Evolutionary conservation across 371 early-diverging fungal genomes (phyloP).

Genomic region (Polyrhizophydium stewartii): DNA sequence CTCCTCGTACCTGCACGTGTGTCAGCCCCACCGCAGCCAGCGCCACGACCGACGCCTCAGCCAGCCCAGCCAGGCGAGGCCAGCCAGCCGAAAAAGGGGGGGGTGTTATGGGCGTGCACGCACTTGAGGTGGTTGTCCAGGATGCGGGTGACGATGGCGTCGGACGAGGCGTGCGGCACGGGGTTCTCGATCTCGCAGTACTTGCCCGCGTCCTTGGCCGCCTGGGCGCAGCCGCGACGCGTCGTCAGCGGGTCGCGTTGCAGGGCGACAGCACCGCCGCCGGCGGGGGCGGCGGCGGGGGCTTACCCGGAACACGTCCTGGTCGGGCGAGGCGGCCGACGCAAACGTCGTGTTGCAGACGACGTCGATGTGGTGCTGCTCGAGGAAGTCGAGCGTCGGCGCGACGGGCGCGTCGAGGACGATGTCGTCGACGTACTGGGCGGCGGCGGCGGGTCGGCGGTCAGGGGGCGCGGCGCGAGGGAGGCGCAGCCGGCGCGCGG

Average conservation of each 20-base stretch:
- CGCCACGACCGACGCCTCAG: neutral
- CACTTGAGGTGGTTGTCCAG: conserved; percentile 78
- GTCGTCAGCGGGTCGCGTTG: neutral
- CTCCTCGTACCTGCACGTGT: conserved; percentile 35
- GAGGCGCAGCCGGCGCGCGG: neutral
- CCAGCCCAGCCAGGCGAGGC: conserved; percentile 7
- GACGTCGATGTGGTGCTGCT: conserved; percentile 75
- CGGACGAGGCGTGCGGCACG: conserved; percentile 71
- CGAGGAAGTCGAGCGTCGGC: conserved; percentile 77
- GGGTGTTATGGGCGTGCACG: conserved; percentile 7
- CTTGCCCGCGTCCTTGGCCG: conserved; percentile 52
- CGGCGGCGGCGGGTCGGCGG: neutral
- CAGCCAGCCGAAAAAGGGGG: neutral
- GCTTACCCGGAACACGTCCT: conserved; percentile 74
- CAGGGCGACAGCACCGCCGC: neutral
- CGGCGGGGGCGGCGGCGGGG: too few relatives aligned
- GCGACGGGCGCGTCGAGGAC: conserved; percentile 87
- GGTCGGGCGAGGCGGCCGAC: conserved; percentile 62
- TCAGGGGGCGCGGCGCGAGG: too few relatives aligned
- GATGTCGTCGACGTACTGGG: conserved; percentile 82
- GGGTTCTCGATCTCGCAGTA: conserved; percentile 73
- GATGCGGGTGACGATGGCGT: conserved; percentile 81
- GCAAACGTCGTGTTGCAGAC: conserved; percentile 67
- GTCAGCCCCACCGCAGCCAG: too few relatives aligned
- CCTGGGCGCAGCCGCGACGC: conserved; percentile 1